phyloP scores from a whole-genome alignment of 768 basidiomycete species.

The Tylopilus felleus region DNA sequence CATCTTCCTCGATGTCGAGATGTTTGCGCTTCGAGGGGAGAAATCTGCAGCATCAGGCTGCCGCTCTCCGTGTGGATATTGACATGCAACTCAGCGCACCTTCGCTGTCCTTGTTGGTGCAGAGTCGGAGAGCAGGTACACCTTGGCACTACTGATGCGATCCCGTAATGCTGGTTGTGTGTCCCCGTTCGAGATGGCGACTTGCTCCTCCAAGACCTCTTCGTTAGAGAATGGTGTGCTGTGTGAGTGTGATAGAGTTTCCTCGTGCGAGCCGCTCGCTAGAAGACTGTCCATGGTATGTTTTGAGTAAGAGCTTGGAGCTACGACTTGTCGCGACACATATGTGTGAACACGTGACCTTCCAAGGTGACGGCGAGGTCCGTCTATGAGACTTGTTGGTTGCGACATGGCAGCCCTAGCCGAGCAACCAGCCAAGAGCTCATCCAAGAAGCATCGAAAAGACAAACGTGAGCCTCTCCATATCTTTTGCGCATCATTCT shows the following conservation, averaged over 20 bases:
- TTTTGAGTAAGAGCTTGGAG: neutral
- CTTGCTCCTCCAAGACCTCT: slow-evolving; percentile 38
- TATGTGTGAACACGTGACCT: slow-evolving; percentile 18
- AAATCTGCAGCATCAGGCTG: slow-evolving; percentile 43
- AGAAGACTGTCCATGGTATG: slow-evolving; percentile 48
- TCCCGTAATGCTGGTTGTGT: slow-evolving; percentile 43
- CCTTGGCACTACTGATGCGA: slow-evolving; percentile 69
- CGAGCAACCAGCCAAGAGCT: slow-evolving; percentile 51
- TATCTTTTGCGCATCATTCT: neutral
- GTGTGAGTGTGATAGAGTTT: slow-evolving; percentile 43
- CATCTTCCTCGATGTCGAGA: slow-evolving; percentile 37
- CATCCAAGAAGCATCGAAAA: slow-evolving; percentile 89
- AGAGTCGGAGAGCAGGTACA: slow-evolving; percentile 75
- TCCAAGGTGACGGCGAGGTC: neutral
- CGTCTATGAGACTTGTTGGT: too few relatives aligned
- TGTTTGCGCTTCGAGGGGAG: slow-evolving; percentile 44
- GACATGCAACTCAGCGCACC: slow-evolving; percentile 58
- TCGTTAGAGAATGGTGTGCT: slow-evolving; percentile 56
- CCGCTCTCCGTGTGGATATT: slow-evolving; percentile 34
- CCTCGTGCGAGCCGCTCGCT: slow-evolving; percentile 34
- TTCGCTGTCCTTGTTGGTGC: slow-evolving; percentile 59
- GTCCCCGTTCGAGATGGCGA: slow-evolving; percentile 30
- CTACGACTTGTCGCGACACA: neutral
- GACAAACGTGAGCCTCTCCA: slow-evolving; percentile 76
- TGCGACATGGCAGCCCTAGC: slow-evolving; percentile 21